Conservation (phyloP, 352 stramenopile species). For the Globisporangium emineosum region DNA sequence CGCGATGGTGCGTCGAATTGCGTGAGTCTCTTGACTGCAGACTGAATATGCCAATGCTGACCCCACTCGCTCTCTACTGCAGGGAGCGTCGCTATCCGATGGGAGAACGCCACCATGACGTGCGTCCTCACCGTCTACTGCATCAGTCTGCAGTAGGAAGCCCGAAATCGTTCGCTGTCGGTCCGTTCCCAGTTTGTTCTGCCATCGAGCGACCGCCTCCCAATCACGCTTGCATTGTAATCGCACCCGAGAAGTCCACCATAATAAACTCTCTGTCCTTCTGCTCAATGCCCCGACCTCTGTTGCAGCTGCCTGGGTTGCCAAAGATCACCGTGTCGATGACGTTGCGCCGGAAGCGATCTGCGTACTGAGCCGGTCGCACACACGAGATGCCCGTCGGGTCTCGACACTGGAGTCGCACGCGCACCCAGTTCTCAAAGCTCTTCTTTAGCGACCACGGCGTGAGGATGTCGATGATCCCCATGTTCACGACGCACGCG, state of each 20-base stretch:
- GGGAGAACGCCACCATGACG: conserved; percentile 74
- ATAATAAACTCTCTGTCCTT: conserved; percentile 72
- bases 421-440: conserved; percentile 85
- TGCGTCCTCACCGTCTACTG: conserved; percentile 71
- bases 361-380: conserved; percentile 74
- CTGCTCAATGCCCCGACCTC: conserved; percentile 21
- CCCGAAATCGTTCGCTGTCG: not conserved
- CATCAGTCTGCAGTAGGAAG: conserved; percentile 55
- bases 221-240: conserved; percentile 34
- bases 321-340: conserved; percentile 83
- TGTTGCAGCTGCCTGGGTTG: conserved; percentile 35
- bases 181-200: not conserved
- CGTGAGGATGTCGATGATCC: conserved; percentile 97
- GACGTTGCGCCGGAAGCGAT: conserved; percentile 83
- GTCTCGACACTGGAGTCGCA: conserved; percentile 78
- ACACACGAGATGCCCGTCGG: conserved; percentile 80
- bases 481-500: conserved; percentile 91
- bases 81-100: conserved; percentile 75
- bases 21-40: not conserved
- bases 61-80: conserved; percentile 8
- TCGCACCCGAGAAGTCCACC: conserved; percentile 76
- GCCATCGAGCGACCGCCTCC: not conserved
- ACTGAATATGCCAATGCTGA: not conserved
- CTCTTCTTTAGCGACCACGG: conserved; percentile 94
- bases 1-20: conserved; percentile 58